Conservation (phyloP, 2,329 filamentous ascomycete genomes). For the Cladosporium sp. region DNA sequence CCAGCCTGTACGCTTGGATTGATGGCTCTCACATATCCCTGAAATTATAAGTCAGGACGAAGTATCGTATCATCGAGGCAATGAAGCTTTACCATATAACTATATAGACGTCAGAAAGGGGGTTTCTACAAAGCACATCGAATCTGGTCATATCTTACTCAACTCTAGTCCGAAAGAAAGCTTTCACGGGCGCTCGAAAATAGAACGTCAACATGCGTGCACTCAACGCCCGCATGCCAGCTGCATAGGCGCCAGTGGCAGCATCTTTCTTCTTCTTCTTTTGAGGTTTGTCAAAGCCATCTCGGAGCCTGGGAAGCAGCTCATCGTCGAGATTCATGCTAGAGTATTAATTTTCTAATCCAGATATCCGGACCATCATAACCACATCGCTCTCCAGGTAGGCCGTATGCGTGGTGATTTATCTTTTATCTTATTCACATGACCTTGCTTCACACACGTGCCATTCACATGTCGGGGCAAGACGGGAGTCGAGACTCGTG, state of each 20-base stretch:
- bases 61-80: too few relatives aligned
- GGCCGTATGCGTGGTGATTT: neutral
- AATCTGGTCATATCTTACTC: conserved; percentile 56
- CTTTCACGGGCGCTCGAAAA: conserved; percentile 85
- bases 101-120: conserved; percentile 22
- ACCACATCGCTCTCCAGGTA: neutral
- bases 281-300: conserved; percentile 4
- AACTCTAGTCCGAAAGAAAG: conserved; percentile 85
- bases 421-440: neutral
- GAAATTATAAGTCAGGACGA: neutral
- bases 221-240: conserved; percentile 76
- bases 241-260: conserved; percentile 74
- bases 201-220: conserved; percentile 85
- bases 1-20: conserved; percentile 51
- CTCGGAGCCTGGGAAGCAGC: conserved; percentile 9
- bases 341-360: neutral
- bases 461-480: neutral
- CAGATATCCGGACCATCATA: neutral
- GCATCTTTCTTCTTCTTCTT: conserved; percentile 54
- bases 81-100: conserved; percentile 46
- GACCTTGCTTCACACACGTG: neutral
- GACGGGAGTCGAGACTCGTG: neutral
- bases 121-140: neutral
- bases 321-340: conserved; percentile 12
- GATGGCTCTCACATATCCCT: conserved; percentile 61